Evolutionary conservation across 306 rosid species (phyloP).

Genomic region (Dryas drummondii): DNA sequence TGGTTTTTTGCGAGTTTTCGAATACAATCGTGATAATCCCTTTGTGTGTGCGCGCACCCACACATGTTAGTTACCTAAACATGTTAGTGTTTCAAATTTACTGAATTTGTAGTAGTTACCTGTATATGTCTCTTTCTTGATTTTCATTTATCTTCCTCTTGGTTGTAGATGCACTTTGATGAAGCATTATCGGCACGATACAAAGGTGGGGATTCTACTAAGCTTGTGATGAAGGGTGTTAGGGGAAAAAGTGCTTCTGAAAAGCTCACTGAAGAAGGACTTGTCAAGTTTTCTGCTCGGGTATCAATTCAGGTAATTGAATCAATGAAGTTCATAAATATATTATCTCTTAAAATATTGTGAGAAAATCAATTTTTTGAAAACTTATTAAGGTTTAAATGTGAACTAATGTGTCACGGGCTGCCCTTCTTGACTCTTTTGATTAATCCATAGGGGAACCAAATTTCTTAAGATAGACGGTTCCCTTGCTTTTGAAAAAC

Average conservation of each 20-base stretch:
- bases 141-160: slow-evolving; percentile 7
- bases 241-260: slow-evolving; percentile 79
- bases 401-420: not conserved
- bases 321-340: slow-evolving; percentile 14
- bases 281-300: slow-evolving; percentile 84
- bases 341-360: not conserved
- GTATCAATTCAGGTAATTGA: slow-evolving; percentile 82
- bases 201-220: slow-evolving; percentile 81
- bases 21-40: not conserved
- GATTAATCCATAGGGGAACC: not conserved
- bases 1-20: not conserved
- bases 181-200: slow-evolving; percentile 87
- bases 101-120: slow-evolving; percentile 19
- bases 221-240: slow-evolving; percentile 71
- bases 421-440: not conserved
- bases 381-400: not conserved
- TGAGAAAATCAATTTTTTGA: too few relatives aligned
- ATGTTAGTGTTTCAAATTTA: not conserved
- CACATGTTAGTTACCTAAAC: not conserved
- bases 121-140: not conserved
- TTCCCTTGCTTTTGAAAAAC: not conserved
- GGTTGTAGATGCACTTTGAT: slow-evolving; percentile 86
- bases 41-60: not conserved
- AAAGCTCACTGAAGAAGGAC: slow-evolving; percentile 95
- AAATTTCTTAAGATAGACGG: not conserved